These are phyloP conservation scores for Malassezia equina DNA, from an alignment of 1,284 basidiomycete species.

Conservation along the genomic window DNA sequence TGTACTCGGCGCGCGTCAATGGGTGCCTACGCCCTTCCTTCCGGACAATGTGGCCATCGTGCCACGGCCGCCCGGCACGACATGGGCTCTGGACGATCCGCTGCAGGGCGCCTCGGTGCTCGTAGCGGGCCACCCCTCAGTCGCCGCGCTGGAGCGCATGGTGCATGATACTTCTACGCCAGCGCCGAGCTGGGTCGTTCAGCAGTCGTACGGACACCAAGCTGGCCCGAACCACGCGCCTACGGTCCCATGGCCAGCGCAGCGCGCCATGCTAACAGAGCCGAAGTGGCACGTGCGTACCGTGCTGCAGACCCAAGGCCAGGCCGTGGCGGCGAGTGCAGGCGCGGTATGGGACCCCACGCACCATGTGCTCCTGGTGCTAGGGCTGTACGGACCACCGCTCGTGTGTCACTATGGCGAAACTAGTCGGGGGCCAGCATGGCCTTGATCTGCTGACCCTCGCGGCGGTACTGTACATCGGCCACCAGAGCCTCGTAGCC, in stretches of 20 bases:
- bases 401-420: neutral
- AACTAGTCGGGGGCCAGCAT: conserved; percentile 29
- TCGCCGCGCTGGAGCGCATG: conserved; percentile 2
- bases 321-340: neutral
- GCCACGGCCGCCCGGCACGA: neutral
- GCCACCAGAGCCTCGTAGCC: conserved; percentile 30
- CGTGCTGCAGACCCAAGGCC: conserved; percentile 9
- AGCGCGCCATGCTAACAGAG: neutral
- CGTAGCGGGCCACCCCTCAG: conserved; percentile 14
- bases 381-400: neutral
- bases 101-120: conserved; percentile 5
- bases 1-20: neutral
- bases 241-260: neutral
- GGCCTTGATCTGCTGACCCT: conserved; percentile 24
- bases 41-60: conserved; percentile 11
- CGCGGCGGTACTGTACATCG: conserved; percentile 31
- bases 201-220: neutral
- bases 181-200: conserved; percentile 14
- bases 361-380: neutral
- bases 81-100: neutral
- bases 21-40: conserved; percentile 10
- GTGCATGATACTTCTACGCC: neutral
- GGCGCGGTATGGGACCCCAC: neutral
- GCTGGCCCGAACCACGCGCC: neutral
- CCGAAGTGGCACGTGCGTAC: conserved; percentile 11